phyloP scores from a whole-genome alignment of 352 stramenopile genomes.

The Globisporangium acanthophoron region DNA sequence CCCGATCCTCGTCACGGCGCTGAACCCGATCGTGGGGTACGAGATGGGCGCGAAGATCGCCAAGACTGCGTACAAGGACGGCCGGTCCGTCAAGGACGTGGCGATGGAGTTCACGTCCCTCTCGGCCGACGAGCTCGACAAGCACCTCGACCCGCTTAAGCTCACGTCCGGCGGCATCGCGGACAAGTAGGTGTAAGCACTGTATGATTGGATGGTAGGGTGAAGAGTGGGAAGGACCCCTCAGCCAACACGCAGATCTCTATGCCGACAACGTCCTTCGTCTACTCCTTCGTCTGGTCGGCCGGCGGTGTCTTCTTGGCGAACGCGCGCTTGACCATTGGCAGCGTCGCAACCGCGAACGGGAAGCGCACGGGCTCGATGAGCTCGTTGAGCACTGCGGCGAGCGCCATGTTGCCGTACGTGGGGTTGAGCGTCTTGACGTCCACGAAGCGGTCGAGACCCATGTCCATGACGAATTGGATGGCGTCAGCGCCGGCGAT shows the following conservation, averaged over 20 bases:
- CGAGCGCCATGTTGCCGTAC: slow-evolving; percentile 84
- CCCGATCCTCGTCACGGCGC: slow-evolving; percentile 51
- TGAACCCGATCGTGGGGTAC: slow-evolving; percentile 57
- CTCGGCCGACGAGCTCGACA: slow-evolving; percentile 44
- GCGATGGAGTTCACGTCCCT: slow-evolving; percentile 36
- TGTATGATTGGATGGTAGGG: too few species aligned
- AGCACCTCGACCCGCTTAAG: slow-evolving; percentile 40
- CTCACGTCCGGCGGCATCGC: slow-evolving; percentile 41
- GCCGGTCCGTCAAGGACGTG: slow-evolving; percentile 41
- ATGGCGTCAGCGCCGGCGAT: slow-evolving; percentile 72
- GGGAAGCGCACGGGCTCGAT: slow-evolving; percentile 83
- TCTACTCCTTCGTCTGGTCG: too few species aligned
- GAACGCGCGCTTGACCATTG: slow-evolving; percentile 69
- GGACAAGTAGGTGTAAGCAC: slow-evolving; percentile 15
- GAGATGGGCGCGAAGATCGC: slow-evolving; percentile 51
- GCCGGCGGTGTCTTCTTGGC: slow-evolving; percentile 25
- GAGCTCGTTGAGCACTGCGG: slow-evolving; percentile 81
- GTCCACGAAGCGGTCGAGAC: slow-evolving; percentile 79
- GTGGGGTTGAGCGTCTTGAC: slow-evolving; percentile 67
- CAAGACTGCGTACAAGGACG: slow-evolving; percentile 56
- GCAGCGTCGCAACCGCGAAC: slow-evolving; percentile 76
- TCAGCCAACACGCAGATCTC: neutral
- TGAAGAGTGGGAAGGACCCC: neutral
- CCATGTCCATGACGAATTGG: slow-evolving; percentile 77
- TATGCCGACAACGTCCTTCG: too few species aligned